These are phyloP conservation scores for Bjerkandera adusta DNA, from an alignment of 1,284 basidiomycete species.

Conservation along the genomic window DNA sequence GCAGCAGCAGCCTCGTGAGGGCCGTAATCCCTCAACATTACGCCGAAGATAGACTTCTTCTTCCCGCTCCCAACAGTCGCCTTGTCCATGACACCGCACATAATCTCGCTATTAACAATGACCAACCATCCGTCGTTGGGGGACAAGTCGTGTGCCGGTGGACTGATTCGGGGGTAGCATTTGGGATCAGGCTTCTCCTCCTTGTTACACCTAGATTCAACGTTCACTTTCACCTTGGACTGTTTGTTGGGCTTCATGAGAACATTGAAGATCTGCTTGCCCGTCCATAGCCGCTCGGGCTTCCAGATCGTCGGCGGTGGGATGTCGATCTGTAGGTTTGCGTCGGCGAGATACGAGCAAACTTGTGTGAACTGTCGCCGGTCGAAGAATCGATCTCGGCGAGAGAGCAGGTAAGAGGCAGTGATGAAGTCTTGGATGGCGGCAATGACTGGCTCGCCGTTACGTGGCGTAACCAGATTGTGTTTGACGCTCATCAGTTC, in stretches of 20 bases:
- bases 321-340: conserved; percentile 89
- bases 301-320: conserved; percentile 96
- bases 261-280: conserved; percentile 97
- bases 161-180: conserved; percentile 61
- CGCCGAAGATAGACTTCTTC: conserved; percentile 99
- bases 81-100: conserved; percentile 99
- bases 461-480: conserved; percentile 96
- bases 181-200: conserved; percentile 77
- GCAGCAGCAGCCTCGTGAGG: conserved; percentile 91
- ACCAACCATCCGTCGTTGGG: conserved; percentile 99
- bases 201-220: conserved; percentile 96
- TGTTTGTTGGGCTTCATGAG: conserved; percentile 93
- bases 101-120: conserved; percentile 97
- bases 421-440: conserved; percentile 99
- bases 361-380: conserved; percentile 96
- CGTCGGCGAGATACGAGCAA: conserved; percentile 94
- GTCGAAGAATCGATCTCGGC: conserved; percentile 92
- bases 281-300: conserved; percentile 93
- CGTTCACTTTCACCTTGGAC: conserved; percentile 87
- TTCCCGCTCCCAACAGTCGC: conserved; percentile 97
- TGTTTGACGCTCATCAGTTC: conserved; percentile 98
- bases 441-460: conserved; percentile 97
- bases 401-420: conserved; percentile 93
- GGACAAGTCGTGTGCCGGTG: conserved; percentile 78
- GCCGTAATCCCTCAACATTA: conserved; percentile 97